Base-by-base conservation (phyloP, 257 asterid species). In the Solanum verrucosum region DNA sequence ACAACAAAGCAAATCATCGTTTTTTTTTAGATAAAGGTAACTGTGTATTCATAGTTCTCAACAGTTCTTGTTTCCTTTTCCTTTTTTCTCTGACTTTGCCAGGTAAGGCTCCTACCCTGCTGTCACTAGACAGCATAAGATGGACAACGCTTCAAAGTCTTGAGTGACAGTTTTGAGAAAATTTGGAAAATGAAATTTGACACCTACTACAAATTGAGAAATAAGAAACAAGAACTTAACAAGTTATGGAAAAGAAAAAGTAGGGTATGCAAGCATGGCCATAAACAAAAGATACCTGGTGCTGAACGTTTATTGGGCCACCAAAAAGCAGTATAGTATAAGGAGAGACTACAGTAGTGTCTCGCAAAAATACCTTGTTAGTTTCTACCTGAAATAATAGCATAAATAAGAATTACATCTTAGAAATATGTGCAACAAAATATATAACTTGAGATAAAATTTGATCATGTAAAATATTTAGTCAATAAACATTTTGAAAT, bases 311-410 rank as follows among this genome's bases (percentile, higher is more conserved):
- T 86, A 97, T 90, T 68, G 98, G 92, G 88, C 99, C 99, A 83
- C 99, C 99, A 88, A 97, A 97, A 91, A 97, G 90, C 95, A 97
- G 91, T 90, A 97, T 91, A 78, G 98, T 94, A 91, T 95, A 94
- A 88, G 99, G 98, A 59, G 98, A 97, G 89, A 96, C 92, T 70
- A 96, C 87, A 68, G 99, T 94, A 25, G 98, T 97, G 90, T 97
- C 98, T 88, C 98, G 93, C 91, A 97, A 92, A 93, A 90, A 97
- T 87, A 97, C 96, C 90, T 92, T 97, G 88, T 90, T 93, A 85
- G 99, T 97, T 92, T 96, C 99, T 81, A 97, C 98, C 99, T 97
- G 97, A 86, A 93, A 86, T 91, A 60, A 49, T 52, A 78, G 52
- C 79, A 83, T 23, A 35, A 13, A 56, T 84, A 82, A 56, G 44